Conservation (phyloP, 1,139 yeast species). For the Candida sp. region DNA sequence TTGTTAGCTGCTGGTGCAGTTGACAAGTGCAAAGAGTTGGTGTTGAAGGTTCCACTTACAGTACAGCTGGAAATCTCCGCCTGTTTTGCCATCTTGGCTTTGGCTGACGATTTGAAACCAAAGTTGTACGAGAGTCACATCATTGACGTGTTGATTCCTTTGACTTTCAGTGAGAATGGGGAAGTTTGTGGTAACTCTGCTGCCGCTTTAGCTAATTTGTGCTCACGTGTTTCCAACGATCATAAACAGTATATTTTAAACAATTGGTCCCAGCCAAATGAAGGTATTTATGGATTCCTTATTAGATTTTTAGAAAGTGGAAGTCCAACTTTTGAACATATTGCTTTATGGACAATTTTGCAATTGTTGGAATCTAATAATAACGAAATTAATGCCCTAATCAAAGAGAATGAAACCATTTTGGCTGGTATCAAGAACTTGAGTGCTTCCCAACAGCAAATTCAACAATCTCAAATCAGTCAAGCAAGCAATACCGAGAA, state of each 20-base stretch:
- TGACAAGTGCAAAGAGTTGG: conserved; percentile 88
- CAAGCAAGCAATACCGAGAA: conserved; percentile 13
- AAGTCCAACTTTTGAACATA: conserved; percentile 97
- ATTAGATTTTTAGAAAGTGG: conserved; percentile 80
- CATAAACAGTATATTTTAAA: conserved; percentile 77
- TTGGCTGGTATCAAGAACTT: conserved; percentile 60
- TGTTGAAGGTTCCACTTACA: conserved; percentile 80
- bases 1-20: conserved; percentile 97
- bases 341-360: conserved; percentile 96
- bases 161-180: conserved; percentile 85
- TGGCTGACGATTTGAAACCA: conserved; percentile 94
- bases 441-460: conserved; percentile 44
- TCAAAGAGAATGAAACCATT: conserved; percentile 64
- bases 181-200: conserved; percentile 99
- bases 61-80: conserved; percentile 98
- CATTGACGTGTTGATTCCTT: conserved; percentile 87
- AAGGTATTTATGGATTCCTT: conserved; percentile 87
- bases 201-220: conserved; percentile 95
- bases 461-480: conserved; percentile 29
- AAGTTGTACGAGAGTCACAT: conserved; percentile 85
- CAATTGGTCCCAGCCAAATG: conserved; percentile 81
- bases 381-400: conserved; percentile 63
- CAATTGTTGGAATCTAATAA: conserved; percentile 92
- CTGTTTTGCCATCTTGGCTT: conserved; percentile 94
- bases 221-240: conserved; percentile 81